Evolutionary conservation across 495 filamentous ascomycete genomes (phyloP).

Genomic region (Saxophila tyrrhenica): DNA sequence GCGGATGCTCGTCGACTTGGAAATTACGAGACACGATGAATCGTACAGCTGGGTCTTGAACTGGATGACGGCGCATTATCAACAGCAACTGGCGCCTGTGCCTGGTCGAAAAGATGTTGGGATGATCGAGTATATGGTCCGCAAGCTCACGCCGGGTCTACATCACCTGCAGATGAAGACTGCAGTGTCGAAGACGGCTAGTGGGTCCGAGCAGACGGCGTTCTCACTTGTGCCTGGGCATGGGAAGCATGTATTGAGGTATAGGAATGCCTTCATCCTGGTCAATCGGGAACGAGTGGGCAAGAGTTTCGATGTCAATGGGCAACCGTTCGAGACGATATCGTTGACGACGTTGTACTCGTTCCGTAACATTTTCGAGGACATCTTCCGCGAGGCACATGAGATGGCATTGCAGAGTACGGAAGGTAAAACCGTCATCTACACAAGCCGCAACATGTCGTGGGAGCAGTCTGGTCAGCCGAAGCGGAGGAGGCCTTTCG

Average conservation of each 20-base stretch:
- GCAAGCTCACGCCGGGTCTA: conserved; percentile 49
- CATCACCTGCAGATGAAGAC: conserved; percentile 63
- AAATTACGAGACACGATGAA: conserved; percentile 85
- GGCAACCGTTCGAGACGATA: conserved; percentile 86
- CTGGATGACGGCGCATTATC: conserved; percentile 76
- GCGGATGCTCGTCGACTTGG: conserved; percentile 85
- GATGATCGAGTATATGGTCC: conserved; percentile 41
- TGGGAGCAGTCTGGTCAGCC: conserved; percentile 85
- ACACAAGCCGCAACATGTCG: conserved; percentile 64
- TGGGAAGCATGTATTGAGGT: conserved; percentile 74
- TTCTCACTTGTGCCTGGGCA: conserved; percentile 87
- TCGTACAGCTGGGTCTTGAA: conserved; percentile 89
- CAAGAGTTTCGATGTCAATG: conserved; percentile 59
- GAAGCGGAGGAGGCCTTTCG: conserved; percentile 71
- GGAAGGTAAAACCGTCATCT: conserved; percentile 92
- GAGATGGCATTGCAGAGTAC: conserved; percentile 58
- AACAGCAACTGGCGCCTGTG: conserved; percentile 24
- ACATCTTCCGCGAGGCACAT: conserved; percentile 77
- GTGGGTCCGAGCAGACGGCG: conserved; percentile 59
- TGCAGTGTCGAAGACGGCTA: conserved; percentile 44
- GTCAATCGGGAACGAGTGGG: conserved; percentile 70
- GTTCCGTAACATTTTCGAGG: conserved; percentile 72
- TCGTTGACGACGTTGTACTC: conserved; percentile 85
- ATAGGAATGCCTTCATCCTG: conserved; percentile 71
- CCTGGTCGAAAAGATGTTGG: conserved; percentile 25